A percentile compares a stretch with the other conserved stretches of the same genome.
These are phyloP conservation scores for Echinosophora koreensis DNA, from an alignment of 306 rosid genomes.

Conservation along the genomic window DNA sequence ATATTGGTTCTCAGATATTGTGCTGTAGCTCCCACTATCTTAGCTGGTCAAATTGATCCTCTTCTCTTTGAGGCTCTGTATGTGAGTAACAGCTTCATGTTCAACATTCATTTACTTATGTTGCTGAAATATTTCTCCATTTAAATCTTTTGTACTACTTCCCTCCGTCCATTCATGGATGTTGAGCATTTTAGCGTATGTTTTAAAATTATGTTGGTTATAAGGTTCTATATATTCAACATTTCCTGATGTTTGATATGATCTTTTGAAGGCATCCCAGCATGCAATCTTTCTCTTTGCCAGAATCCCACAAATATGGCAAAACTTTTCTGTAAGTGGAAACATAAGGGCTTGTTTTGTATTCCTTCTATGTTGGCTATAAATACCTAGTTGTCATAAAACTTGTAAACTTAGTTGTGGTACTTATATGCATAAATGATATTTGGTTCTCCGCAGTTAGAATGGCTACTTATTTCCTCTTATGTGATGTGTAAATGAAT, in stretches of 20 bases:
- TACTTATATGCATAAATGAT: constrained; percentile 21
- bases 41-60: constrained; percentile 90
- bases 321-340: constrained; percentile 87
- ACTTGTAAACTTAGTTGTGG: constrained; percentile 12
- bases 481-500: constrained; percentile 13
- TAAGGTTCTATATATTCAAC: constrained; percentile 16
- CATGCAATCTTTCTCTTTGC: constrained; percentile 92
- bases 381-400: constrained; percentile 22
- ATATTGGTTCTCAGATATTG: constrained; percentile 76
- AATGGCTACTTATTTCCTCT: constrained; percentile 33
- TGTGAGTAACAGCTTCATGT: constrained; percentile 64
- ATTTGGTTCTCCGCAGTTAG: constrained; percentile 6
- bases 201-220: constrained; percentile 16
- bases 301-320: constrained; percentile 97
- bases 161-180: not conserved
- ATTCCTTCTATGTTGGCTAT: constrained; percentile 39
- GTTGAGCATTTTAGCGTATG: constrained; percentile 23
- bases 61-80: constrained; percentile 92
- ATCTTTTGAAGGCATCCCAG: constrained; percentile 83
- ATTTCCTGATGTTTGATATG: constrained; percentile 48
- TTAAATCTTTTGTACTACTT: constrained; percentile 11
- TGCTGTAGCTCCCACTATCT: constrained; percentile 87
- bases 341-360: constrained; percentile 34
- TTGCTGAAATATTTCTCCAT: constrained; percentile 23
- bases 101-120: constrained; percentile 31